A percentile compares a stretch with the other conserved stretches of the same genome.
These are phyloP conservation scores for Striga hermonthica DNA, from an alignment of 305 asterid species.

Conservation along the genomic window DNA sequence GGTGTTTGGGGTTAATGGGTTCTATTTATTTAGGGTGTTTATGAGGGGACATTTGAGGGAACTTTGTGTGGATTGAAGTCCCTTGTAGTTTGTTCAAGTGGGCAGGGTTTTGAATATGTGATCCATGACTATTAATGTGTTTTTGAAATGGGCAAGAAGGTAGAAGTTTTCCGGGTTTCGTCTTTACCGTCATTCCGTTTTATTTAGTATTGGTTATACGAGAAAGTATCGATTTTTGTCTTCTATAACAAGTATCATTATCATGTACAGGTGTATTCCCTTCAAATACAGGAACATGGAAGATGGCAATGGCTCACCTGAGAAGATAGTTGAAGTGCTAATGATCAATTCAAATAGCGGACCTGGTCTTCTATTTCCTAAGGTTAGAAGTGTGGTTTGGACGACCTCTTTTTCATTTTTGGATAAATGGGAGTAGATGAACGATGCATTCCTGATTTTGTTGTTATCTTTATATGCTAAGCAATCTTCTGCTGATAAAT, in stretches of 20 bases:
- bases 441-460: not conserved
- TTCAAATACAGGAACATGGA: constrained; percentile 49
- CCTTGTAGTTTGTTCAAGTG: too few species aligned
- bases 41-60: not conserved
- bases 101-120: too few species aligned
- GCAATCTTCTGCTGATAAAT: too few species aligned
- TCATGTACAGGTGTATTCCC: constrained; percentile 76
- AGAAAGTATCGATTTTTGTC: constrained; percentile 1
- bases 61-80: constrained; percentile 3
- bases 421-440: constrained; percentile 2
- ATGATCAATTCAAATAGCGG: constrained; percentile 92
- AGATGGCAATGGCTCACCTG: constrained; percentile 41
- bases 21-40: constrained; percentile 26
- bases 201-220: too few species aligned
- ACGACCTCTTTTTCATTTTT: constrained; percentile 1
- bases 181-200: too few species aligned
- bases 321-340: constrained; percentile 61
- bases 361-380: constrained; percentile 91
- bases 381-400: constrained; percentile 47
- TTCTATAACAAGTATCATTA: constrained; percentile 24
- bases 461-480: too few species aligned
- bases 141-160: too few species aligned
- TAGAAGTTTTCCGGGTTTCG: too few species aligned
- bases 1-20: too few species aligned
- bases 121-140: too few species aligned